Evolutionary conservation across 441 rosid species (phyloP), one percentile per base, ranked within the genome.

Genomic region (Populus hybrid): DNA sequence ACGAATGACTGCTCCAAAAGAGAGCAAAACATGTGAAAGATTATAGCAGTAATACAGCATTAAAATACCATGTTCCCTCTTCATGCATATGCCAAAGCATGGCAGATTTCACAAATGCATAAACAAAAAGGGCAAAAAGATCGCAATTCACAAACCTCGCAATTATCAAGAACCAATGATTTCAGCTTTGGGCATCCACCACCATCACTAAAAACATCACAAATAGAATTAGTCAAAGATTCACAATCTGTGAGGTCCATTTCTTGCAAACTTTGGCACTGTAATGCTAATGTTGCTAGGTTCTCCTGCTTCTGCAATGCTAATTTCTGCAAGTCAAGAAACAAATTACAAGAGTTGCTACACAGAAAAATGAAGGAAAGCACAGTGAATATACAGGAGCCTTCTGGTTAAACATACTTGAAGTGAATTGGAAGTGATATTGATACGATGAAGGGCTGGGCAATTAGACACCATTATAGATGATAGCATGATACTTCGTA

Each of bases 211-310:
- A 96, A 94, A 76, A 91, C 89, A 69, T 92, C 87, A 86, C 98
- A 96, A 57, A 93, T 85, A 64, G 91, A 85, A 85, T 94, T 89
- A 40, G 98, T 89, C 84, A 96, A 82, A 38, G 98, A 96, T 87
- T 92, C 98, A 82, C 99, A 96, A 82, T 92, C 99, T 76, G 97
- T 86, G 69, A 96, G 96, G 83, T 96, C 98, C 81, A 96, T 94
- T 87, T 96, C 99, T 89, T 88, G 94, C 89, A 96, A 84, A 79
- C 81, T 80, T 64, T 85, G 94, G 84, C 99, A 96, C 74, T 89
- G 94, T 78, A 96, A 88, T 63, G 88, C 81, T 82, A 96, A 82
- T 50, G 92, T 84, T 75, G 96, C 88, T 72, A 96, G 82, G 84
- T 94, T 93, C 86, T 94, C 98, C 79, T 93, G 98, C 86, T 94